These are phyloP conservation scores for Apophysomyces variabilis DNA, from an alignment of 371 early-diverging fungal species.

Conservation along the genomic window DNA sequence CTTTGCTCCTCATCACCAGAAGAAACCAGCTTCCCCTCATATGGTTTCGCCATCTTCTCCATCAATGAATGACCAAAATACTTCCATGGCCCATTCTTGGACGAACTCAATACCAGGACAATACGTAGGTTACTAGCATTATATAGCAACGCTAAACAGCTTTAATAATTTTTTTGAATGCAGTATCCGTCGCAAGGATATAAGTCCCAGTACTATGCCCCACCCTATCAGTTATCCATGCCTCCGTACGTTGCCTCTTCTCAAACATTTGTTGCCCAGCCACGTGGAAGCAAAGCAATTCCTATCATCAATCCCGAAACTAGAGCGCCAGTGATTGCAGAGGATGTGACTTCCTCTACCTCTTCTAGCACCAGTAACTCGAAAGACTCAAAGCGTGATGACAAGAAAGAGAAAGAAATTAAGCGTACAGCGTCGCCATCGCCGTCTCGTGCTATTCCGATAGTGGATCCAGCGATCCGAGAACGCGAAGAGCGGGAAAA, in stretches of 20 bases:
- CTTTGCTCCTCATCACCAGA: slow-evolving; percentile 36
- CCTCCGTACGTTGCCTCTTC: slow-evolving; percentile 29
- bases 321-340: slow-evolving; percentile 66
- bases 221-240: slow-evolving; percentile 35
- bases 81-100: slow-evolving; percentile 15
- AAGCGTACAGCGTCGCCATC: slow-evolving; percentile 43
- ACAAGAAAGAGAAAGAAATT: slow-evolving; percentile 44
- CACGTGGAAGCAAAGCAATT: slow-evolving; percentile 58
- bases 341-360: slow-evolving; percentile 27
- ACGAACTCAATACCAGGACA: slow-evolving; percentile 13
- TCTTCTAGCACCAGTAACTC: slow-evolving; percentile 28
- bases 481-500: slow-evolving; percentile 56
- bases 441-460: slow-evolving; percentile 60
- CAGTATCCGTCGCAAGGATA: slow-evolving; percentile 39
- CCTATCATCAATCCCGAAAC: slow-evolving; percentile 80
- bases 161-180: neutral
- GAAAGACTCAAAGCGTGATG: slow-evolving; percentile 31
- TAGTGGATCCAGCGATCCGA: slow-evolving; percentile 63
- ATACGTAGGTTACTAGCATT: slow-evolving; percentile 29
- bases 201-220: slow-evolving; percentile 27
- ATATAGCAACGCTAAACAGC: neutral
- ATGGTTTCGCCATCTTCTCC: slow-evolving; percentile 39
- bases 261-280: slow-evolving; percentile 51
- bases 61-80: slow-evolving; percentile 26
- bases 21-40: slow-evolving; percentile 39